Evolutionary conservation across 1,139 yeast species (phyloP).

Genomic region (Spencermartinsiella ligniputridi): DNA sequence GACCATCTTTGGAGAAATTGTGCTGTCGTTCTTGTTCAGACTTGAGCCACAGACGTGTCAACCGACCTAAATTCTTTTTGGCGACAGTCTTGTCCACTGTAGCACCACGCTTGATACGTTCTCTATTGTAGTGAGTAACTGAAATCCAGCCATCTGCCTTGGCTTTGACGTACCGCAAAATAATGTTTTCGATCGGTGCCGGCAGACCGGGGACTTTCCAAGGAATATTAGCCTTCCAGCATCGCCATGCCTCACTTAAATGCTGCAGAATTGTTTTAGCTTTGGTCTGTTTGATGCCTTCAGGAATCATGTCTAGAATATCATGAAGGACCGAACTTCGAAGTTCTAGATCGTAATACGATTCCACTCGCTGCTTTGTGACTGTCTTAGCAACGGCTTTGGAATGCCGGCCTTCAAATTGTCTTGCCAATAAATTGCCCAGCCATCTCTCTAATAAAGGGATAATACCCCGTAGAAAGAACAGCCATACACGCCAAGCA

Average conservation of each 20-base stretch:
- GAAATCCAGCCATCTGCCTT: conserved; percentile 98
- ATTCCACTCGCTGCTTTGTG: conserved; percentile 92
- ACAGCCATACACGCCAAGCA: conserved; percentile 96
- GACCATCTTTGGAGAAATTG: conserved; percentile 79
- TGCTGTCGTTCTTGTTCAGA: conserved; percentile 88
- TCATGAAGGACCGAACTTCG: conserved; percentile 95
- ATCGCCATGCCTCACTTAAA: conserved; percentile 97
- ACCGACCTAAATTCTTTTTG: conserved; percentile 83
- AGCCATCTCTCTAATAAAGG: conserved; percentile 94
- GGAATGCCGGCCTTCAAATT: conserved; percentile 91
- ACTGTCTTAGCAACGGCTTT: conserved; percentile 91
- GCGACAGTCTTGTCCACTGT: conserved; percentile 94
- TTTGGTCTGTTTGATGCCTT: conserved; percentile 82
- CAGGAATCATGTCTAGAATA: conserved; percentile 95
- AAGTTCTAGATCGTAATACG: conserved; percentile 88
- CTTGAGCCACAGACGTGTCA: conserved; percentile 89
- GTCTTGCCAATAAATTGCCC: conserved; percentile 85
- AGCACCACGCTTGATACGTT: conserved; percentile 79
- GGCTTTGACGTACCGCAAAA: conserved; percentile 84
- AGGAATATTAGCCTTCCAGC: conserved; percentile 98
- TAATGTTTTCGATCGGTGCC: conserved; percentile 78
- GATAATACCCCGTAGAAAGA: conserved; percentile 86
- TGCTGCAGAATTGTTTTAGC: conserved; percentile 88
- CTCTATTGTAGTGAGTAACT: conserved; percentile 89
- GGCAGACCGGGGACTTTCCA: conserved; percentile 99